Percentiles rank a stretch among this genome's conserved stretches.
phyloP scores from a whole-genome alignment of 257 asterid species.

The Echites panduratus region DNA sequence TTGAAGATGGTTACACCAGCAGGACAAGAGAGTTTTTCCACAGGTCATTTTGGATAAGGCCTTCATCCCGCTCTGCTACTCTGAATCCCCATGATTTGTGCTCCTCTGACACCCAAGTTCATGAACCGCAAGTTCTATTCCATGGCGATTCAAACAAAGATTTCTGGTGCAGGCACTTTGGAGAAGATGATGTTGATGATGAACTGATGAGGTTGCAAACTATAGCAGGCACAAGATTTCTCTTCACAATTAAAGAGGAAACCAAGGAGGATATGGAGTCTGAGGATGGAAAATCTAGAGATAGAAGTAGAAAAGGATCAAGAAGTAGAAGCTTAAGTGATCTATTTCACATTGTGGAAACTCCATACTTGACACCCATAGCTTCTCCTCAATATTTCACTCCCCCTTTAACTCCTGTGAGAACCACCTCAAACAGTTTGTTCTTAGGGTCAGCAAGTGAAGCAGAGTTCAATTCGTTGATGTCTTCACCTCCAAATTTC shows the following conservation, averaged over 20 bases:
- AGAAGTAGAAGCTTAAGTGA: constrained; percentile 42
- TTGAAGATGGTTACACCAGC: constrained; percentile 28
- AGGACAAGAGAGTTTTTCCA: constrained; percentile 23
- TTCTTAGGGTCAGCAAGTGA: constrained; percentile 37
- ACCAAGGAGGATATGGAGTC: constrained; percentile 73
- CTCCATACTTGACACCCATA: constrained; percentile 61
- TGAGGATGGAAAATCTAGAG: constrained; percentile 45
- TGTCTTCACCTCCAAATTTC: constrained; percentile 40
- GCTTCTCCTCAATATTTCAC: constrained; percentile 61
- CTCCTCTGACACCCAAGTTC: constrained; percentile 27
- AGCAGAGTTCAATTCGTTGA: constrained; percentile 35
- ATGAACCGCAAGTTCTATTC: constrained; percentile 38
- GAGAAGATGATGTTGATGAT: constrained; percentile 19
- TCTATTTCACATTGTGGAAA: constrained; percentile 39
- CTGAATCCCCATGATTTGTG: constrained; percentile 12
- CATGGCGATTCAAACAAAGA: constrained; percentile 28
- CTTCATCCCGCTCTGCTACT: constrained; percentile 28
- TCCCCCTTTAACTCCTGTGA: constrained; percentile 56
- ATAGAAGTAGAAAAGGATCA: constrained; percentile 30
- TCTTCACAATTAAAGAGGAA: constrained; percentile 70
- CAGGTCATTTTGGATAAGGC: constrained; percentile 30
- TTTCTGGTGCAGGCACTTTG: constrained; percentile 29
- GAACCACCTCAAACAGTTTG: constrained; percentile 5
- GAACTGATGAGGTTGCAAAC: constrained; percentile 28
- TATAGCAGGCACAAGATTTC: constrained; percentile 46